Base-by-base conservation (phyloP, 202 grass and related monocot genomes). In the Bolboschoenoplectus hybrid region DNA sequence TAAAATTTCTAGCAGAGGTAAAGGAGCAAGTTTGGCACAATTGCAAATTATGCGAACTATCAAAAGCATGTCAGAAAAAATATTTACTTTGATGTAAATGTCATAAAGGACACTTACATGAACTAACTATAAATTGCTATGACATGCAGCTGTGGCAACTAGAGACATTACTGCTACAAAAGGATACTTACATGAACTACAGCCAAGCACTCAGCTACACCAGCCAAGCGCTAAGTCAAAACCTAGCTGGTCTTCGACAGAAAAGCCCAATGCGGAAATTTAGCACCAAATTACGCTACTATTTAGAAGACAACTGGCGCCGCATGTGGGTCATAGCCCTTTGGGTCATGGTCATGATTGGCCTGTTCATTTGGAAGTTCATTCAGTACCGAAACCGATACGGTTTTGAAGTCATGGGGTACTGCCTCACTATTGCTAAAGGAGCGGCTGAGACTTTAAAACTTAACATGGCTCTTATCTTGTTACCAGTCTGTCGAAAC, bases 381-480 rank as follows among this genome's bases (percentile, higher is more conserved):
- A 79, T 90, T 39, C 97, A 96, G 82, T 98, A 98, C 53, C 89
- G 92, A 41, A 89, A 94, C 41, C 81, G 88, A 58, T 89, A 96
- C 11, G 93, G 90, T 19, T 99, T 93, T 79, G 1, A 83, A 71
- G 97, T 99, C 57, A 99, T 99, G 97, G 97, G 97, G 9, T 99
- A 99, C 73, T 99, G 97, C 49, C 63, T 99, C 51, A 90, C 92
- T 45, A 65, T 61, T 53, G 97, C 97, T 44, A 99, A 99, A 85
- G 97, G 93, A 51, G 97, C 93, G 32, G 93, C 92, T 38, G 97
- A 99, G 93, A 99, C 97, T 63, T 88, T 99, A 51, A 99, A 99
- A 85, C 83, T 97, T 63, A 99, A 99, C 81, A 99, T 97, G 97
- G 92, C 97, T 53, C 89, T 99, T 71, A 91, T 99, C 34, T 89